Evolutionary conservation across 495 filamentous ascomycete genomes (phyloP).

Genomic region (Clohesyomyces aquaticus): DNA sequence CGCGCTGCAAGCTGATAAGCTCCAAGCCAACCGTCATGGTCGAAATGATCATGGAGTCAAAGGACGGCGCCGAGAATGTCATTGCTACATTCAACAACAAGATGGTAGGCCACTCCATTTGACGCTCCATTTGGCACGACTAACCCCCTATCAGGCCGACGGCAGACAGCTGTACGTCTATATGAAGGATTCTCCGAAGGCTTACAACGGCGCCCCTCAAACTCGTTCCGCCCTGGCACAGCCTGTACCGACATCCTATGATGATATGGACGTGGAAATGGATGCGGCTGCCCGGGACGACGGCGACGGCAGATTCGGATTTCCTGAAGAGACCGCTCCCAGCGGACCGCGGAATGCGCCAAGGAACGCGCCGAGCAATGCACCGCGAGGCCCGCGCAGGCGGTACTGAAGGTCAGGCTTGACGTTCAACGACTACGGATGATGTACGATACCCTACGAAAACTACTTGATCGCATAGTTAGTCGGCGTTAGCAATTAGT

Average conservation of each 20-base stretch:
- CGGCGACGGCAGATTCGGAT: not conserved
- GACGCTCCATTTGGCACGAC: not conserved
- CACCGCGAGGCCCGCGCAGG: not conserved
- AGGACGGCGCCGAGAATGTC: slow-evolving; percentile 74
- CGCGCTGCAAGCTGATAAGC: slow-evolving; percentile 71
- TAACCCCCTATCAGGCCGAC: not conserved
- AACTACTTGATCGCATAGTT: not conserved
- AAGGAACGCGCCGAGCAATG: not conserved
- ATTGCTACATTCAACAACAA: slow-evolving; percentile 85
- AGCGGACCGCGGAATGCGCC: not conserved
- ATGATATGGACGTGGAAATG: not conserved
- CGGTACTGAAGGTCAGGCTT: not conserved
- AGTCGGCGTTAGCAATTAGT: not conserved
- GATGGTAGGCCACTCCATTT: slow-evolving; percentile 55
- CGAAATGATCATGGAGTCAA: slow-evolving; percentile 80
- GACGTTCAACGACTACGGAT: not conserved
- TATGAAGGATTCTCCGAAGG: not conserved
- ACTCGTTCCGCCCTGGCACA: not conserved
- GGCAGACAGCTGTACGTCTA: slow-evolving; percentile 1
- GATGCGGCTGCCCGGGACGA: not conserved
- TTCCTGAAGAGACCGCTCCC: not conserved
- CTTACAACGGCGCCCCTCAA: not conserved
- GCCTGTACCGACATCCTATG: not conserved
- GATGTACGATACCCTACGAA: not conserved
- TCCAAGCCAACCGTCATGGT: slow-evolving; percentile 77